phyloP scores from a whole-genome alignment of 2,329 filamentous ascomycete species.

The Neofusicoccum cordaticola region DNA sequence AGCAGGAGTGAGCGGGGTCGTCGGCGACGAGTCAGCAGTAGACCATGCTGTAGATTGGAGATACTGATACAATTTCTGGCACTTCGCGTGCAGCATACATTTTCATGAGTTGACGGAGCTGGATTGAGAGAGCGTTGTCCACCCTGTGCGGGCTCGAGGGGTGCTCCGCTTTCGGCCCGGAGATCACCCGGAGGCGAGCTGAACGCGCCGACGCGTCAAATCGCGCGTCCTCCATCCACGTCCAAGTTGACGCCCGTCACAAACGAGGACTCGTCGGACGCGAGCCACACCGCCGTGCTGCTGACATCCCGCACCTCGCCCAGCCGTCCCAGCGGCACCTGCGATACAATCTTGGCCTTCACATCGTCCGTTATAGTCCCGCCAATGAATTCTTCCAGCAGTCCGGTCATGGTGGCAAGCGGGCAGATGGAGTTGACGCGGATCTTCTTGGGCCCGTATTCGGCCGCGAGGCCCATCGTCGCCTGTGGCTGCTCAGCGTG shows the following conservation, averaged over 20 bases:
- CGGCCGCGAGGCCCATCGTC: conserved; percentile 66
- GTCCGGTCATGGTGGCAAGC: conserved; percentile 64
- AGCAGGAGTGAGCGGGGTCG: not conserved
- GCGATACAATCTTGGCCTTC: conserved; percentile 50
- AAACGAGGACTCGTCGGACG: conserved; percentile 57
- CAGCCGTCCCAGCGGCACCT: conserved; percentile 60
- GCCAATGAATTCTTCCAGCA: conserved; percentile 59
- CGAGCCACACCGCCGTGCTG: conserved; percentile 56
- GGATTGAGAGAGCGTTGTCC: too few species aligned
- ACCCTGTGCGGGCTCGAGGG: too few species aligned
- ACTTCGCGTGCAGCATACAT: too few species aligned
- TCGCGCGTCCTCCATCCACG: conserved; percentile 36
- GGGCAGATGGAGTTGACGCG: conserved; percentile 71
- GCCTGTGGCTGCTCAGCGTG: conserved; percentile 32
- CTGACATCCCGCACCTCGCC: conserved; percentile 61
- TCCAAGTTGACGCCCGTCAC: conserved; percentile 54
- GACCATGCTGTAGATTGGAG: not conserved
- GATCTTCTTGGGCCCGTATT: conserved; percentile 70
- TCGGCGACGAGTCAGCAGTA: not conserved
- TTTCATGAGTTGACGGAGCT: too few species aligned
- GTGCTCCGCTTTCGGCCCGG: too few species aligned
- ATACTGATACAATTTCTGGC: too few species aligned
- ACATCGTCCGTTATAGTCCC: conserved; percentile 61
- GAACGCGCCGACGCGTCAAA: conserved; percentile 26
- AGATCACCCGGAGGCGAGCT: too few species aligned